A percentile compares a stretch with the other conserved stretches of the same genome.
Evolutionary conservation across 805 yeast species (phyloP).

Genomic region (Candida morakotiae): DNA sequence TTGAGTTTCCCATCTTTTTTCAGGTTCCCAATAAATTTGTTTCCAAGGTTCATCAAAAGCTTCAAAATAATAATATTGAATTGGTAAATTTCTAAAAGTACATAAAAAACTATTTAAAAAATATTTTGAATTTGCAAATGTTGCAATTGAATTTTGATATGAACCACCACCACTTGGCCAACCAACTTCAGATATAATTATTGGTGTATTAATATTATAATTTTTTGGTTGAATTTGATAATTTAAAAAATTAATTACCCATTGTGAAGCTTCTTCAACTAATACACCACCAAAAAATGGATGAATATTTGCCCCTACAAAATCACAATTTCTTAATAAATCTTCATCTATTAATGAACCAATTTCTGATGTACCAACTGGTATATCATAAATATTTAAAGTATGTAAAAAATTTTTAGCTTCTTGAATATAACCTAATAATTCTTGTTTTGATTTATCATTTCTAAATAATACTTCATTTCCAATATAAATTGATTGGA

Average conservation of each 20-base stretch:
- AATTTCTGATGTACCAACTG: constrained; percentile 62
- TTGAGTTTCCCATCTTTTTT: constrained; percentile 59
- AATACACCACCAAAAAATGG: constrained; percentile 63
- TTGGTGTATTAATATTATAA: constrained; percentile 19
- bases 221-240: constrained; percentile 40
- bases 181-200: constrained; percentile 60
- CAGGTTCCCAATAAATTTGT: constrained; percentile 43
- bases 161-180: constrained; percentile 69
- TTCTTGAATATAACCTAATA: constrained; percentile 40
- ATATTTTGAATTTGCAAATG: constrained; percentile 35
- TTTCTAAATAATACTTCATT: constrained; percentile 58
- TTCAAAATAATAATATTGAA: constrained; percentile 60
- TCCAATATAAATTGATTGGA: constrained; percentile 55
- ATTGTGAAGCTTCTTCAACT: constrained; percentile 43
- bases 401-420: constrained; percentile 35
- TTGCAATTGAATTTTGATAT: constrained; percentile 45
- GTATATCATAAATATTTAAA: constrained; percentile 32
- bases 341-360: constrained; percentile 43
- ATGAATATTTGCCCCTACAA: constrained; percentile 61
- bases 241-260: constrained; percentile 49
- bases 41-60: constrained; percentile 78
- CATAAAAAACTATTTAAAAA: constrained; percentile 55
- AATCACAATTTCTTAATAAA: constrained; percentile 44
- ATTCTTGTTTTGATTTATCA: constrained; percentile 36
- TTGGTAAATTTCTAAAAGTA: constrained; percentile 26